A percentile compares a stretch with the other conserved stretches of the same genome.
Conservation (phyloP, 805 yeast species). For the Kuraishia cidri region DNA sequence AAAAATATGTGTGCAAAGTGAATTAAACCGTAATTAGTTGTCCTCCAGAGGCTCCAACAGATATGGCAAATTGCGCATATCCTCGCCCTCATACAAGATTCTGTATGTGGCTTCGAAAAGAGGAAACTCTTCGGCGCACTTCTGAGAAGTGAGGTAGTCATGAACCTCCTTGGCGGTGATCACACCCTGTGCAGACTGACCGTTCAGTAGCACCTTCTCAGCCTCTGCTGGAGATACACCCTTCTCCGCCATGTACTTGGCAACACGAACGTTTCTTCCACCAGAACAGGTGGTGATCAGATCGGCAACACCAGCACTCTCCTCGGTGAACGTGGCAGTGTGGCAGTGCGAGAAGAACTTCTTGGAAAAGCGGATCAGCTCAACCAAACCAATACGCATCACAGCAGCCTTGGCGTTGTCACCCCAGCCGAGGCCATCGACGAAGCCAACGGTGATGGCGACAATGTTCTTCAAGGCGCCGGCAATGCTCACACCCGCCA, state of each 20-base stretch:
- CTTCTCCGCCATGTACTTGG: conserved; percentile 73
- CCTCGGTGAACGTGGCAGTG: conserved; percentile 80
- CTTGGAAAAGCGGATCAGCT: conserved; percentile 80
- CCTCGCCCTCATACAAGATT: conserved; percentile 50
- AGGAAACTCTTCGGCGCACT: conserved; percentile 66
- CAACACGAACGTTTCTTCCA: conserved; percentile 94
- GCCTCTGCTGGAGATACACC: conserved; percentile 72
- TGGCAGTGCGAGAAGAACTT: conserved; percentile 70
- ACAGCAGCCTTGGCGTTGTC: conserved; percentile 97
- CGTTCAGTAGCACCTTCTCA: conserved; percentile 81
- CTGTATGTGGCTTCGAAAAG: conserved; percentile 72
- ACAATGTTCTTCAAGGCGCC: conserved; percentile 97
- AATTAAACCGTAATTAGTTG: no score
- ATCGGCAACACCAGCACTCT: conserved; percentile 97
- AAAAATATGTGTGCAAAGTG: no score
- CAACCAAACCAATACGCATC: conserved; percentile 91
- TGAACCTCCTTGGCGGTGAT: conserved; percentile 88
- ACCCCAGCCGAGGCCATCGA: conserved; percentile 98
- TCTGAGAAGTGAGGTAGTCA: conserved; percentile 56
- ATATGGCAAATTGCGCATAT: conserved; percentile 1
- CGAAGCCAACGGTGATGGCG: conserved; percentile 95
- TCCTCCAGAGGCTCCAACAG: no score
- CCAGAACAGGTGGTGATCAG: conserved; percentile 96
- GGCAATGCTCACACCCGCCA: conserved; percentile 92
- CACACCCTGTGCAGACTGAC: conserved; percentile 96